A percentile compares a stretch with the other conserved stretches of the same genome.
Evolutionary conservation across 192 early-diverging fungal genomes (phyloP).

Genomic region (Phycomyces nitens): DNA sequence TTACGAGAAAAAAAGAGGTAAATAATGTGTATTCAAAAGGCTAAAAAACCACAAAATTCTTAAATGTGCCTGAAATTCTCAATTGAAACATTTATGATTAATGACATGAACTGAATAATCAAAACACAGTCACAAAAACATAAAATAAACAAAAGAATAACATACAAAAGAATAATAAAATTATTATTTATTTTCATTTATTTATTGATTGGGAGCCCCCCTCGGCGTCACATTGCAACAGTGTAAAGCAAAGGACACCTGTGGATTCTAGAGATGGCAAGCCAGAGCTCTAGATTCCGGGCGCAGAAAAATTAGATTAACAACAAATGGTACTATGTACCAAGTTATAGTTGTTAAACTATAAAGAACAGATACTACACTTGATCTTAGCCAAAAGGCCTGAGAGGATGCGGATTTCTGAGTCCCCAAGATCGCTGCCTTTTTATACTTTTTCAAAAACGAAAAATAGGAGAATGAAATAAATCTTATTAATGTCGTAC

Average conservation of each 20-base stretch:
- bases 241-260: slow-evolving; percentile 67
- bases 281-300: slow-evolving; percentile 43
- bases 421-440: slow-evolving; percentile 1
- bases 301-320: slow-evolving; percentile 63
- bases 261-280: slow-evolving; percentile 43
- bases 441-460: slow-evolving; percentile 35
- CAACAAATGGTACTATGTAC: slow-evolving; percentile 43
- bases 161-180: too few species aligned
- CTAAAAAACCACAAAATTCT: too few species aligned
- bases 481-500: too few species aligned
- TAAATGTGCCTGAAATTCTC: too few species aligned
- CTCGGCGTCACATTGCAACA: slow-evolving; percentile 56
- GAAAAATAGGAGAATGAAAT: too few species aligned
- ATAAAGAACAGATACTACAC: slow-evolving; percentile 88
- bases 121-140: too few species aligned
- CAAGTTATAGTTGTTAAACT: slow-evolving; percentile 64
- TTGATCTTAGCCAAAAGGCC: slow-evolving; percentile 87
- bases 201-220: slow-evolving; percentile 5
- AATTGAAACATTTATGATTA: too few species aligned
- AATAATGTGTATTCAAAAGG: too few species aligned
- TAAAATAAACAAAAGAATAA: too few species aligned
- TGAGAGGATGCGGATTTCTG: slow-evolving; percentile 62
- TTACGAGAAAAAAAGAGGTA: too few species aligned
- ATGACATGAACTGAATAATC: too few species aligned
- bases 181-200: slow-evolving; percentile 12